Conservation (phyloP, 257 asterid genomes). For the Nemophila menziesii region DNA sequence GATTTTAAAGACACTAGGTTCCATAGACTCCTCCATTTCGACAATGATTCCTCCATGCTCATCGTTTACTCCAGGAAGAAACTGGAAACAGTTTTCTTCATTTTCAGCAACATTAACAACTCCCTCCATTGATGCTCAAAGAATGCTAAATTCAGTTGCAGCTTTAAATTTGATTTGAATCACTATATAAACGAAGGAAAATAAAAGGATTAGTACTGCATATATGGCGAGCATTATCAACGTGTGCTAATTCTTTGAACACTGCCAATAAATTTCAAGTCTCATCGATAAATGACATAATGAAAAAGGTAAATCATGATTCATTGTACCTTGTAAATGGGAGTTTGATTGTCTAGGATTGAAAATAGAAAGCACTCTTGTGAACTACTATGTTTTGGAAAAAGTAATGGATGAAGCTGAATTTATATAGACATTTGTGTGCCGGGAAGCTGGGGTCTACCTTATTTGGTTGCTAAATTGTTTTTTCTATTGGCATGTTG, state of each 20-base stretch:
- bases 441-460: neutral
- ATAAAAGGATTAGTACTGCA: neutral
- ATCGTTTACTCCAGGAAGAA: conserved; percentile 46
- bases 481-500: no score
- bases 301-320: neutral
- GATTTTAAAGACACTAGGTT: conserved; percentile 28
- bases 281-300: neutral
- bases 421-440: neutral
- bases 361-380: neutral
- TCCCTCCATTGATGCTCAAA: conserved; percentile 29
- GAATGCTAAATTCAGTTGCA: neutral
- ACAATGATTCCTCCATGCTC: conserved; percentile 56
- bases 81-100: conserved; percentile 13
- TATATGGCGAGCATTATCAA: neutral
- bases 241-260: neutral
- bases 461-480: no score
- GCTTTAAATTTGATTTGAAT: neutral
- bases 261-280: neutral
- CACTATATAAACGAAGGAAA: conserved; percentile 3
- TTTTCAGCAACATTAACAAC: conserved; percentile 13
- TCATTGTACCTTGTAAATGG: neutral
- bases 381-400: neutral
- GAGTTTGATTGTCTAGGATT: no score
- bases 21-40: conserved; percentile 46
- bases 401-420: neutral